A percentile compares a stretch with the other conserved stretches of the same genome.
Evolutionary conservation across 148 eudicot species (phyloP).

Genomic region (Fagopyrum homotropicum): DNA sequence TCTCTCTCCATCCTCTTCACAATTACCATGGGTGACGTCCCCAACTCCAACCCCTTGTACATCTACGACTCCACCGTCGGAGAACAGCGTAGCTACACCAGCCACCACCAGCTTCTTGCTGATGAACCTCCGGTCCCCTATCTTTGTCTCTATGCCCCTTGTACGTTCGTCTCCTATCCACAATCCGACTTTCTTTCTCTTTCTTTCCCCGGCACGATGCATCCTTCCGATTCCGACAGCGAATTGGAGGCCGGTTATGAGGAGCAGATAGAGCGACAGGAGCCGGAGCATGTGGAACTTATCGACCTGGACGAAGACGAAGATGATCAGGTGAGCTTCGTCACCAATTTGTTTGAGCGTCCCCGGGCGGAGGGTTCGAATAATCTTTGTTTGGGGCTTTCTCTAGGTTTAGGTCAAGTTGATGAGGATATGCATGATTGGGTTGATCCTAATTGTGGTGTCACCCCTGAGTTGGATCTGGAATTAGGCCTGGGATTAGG

Average conservation of each 20-base stretch:
- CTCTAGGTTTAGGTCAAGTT: constrained; percentile 1
- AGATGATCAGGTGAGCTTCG: constrained; percentile 36
- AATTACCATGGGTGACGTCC: background rate
- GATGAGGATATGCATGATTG: constrained; percentile 11
- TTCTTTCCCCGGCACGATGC: background rate
- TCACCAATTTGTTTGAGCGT: constrained; percentile 43
- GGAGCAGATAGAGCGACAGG: background rate
- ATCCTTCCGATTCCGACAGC: constrained; percentile 12
- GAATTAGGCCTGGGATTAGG: constrained; percentile 48
- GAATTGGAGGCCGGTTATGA: background rate
- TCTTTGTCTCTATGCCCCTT: background rate
- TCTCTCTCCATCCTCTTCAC: background rate
- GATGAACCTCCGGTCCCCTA: background rate
- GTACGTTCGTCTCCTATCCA: background rate
- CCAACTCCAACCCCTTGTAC: background rate
- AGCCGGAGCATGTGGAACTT: background rate
- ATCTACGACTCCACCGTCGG: background rate
- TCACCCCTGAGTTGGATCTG: constrained; percentile 23
- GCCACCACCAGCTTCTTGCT: background rate
- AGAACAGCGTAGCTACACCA: background rate
- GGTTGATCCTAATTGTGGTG: constrained; percentile 13
- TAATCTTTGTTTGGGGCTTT: constrained; percentile 12
- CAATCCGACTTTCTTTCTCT: background rate
- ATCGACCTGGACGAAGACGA: background rate
- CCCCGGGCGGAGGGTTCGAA: constrained; percentile 11